Conservation (phyloP, 495 filamentous ascomycete species). For the Neurospora intermedia region DNA sequence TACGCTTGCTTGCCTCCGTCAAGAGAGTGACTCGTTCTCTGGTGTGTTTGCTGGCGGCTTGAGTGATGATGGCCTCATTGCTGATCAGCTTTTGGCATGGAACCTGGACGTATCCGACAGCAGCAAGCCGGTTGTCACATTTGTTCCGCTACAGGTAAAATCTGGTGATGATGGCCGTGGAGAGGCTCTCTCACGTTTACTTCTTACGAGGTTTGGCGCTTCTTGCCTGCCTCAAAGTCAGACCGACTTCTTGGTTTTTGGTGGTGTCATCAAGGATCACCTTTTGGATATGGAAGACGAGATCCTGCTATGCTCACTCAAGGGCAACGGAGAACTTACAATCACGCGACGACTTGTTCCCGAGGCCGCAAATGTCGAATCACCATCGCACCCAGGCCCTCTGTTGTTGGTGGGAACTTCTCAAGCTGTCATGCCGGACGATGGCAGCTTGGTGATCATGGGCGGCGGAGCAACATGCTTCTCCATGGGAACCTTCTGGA, state of each 20-base stretch:
- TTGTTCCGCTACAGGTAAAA: not conserved
- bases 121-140: constrained; percentile 17
- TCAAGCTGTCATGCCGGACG: constrained; percentile 21
- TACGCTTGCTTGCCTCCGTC: constrained; percentile 21
- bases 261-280: constrained; percentile 36
- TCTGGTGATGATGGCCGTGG: not conserved
- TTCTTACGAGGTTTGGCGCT: constrained; percentile 22
- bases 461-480: constrained; percentile 86
- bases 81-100: constrained; percentile 46
- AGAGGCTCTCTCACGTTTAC: not conserved
- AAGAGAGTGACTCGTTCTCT: constrained; percentile 11
- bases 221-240: constrained; percentile 9
- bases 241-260: constrained; percentile 27
- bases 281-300: constrained; percentile 23
- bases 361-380: not conserved
- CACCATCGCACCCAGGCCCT: constrained; percentile 30
- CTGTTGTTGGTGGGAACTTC: constrained; percentile 54
- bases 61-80: constrained; percentile 44
- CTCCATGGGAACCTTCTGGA: constrained; percentile 49
- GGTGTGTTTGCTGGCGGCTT: constrained; percentile 66
- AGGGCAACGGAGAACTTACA: not conserved
- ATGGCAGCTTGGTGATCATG: constrained; percentile 43
- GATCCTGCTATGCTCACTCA: constrained; percentile 14
- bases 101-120: constrained; percentile 20
- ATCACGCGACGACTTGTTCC: constrained; percentile 6